Conservation (phyloP, 495 filamentous ascomycete species). For the Penicillium cinerascens region DNA sequence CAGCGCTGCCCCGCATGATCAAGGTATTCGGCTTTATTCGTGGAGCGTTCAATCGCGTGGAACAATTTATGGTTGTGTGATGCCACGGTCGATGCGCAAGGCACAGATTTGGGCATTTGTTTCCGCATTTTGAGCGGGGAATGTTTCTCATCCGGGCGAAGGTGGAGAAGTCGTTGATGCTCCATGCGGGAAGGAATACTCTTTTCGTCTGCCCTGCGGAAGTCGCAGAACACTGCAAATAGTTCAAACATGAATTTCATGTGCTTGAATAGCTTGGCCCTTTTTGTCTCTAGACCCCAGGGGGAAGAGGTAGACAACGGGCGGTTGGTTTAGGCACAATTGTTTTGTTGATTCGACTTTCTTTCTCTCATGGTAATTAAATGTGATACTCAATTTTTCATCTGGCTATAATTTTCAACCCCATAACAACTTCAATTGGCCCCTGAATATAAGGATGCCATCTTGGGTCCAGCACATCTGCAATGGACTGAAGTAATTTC, state of each 20-base stretch:
- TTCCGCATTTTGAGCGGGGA: conserved; percentile 7
- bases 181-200: conserved; percentile 3
- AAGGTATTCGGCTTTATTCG: conserved; percentile 1
- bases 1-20: conserved; percentile 8
- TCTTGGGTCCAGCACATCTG: conserved; percentile 19
- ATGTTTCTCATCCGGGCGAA: not conserved
- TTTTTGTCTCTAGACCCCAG: conserved; percentile 35
- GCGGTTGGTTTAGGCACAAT: conserved; percentile 20
- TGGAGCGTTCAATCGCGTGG: not conserved
- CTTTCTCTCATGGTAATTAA: not conserved
- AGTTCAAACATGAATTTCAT: not conserved
- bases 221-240: not conserved
- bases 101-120: conserved; percentile 12
- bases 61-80: conserved; percentile 5
- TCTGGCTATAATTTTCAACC: too few species aligned
- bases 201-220: not conserved
- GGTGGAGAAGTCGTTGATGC: not conserved
- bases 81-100: not conserved
- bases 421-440: not conserved
- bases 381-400: too few species aligned
- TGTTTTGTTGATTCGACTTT: not conserved
- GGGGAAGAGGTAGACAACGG: conserved; percentile 52
- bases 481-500: conserved; percentile 27
- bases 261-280: not conserved
- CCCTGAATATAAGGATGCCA: conserved; percentile 30